A percentile compares a stretch with the other conserved stretches of the same genome.
phyloP scores from a whole-genome alignment of 1,284 basidiomycete genomes.

The Papiliotrema nemorosa region DNA sequence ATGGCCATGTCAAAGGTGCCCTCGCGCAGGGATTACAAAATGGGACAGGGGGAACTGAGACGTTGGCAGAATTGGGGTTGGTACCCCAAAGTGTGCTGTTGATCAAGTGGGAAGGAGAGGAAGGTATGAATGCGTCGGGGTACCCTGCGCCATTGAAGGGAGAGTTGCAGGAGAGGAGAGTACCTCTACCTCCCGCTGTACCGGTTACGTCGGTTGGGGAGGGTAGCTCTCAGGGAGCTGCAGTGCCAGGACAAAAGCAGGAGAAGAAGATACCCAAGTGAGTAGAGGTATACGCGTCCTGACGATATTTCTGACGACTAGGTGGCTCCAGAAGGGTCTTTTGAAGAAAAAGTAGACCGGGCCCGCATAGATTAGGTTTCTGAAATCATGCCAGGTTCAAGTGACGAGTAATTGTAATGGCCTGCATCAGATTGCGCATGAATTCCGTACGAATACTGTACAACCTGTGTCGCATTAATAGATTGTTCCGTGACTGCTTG shows the following conservation, averaged over 20 bases:
- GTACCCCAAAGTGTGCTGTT: constrained; percentile 48
- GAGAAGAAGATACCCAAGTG: constrained; percentile 45
- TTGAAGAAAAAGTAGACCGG: constrained; percentile 46
- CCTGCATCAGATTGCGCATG: not conserved
- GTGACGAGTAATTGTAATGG: no score
- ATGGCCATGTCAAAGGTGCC: constrained; percentile 30
- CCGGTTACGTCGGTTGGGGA: constrained; percentile 9
- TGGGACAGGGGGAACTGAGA: constrained; percentile 42
- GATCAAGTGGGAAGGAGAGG: constrained; percentile 40
- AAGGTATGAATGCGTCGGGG: constrained; percentile 41
- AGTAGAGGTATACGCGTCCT: constrained; percentile 9
- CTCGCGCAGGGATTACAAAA: constrained; percentile 22
- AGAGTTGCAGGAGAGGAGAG: constrained; percentile 33
- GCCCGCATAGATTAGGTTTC: not conserved
- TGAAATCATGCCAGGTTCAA: not conserved
- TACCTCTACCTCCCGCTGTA: constrained; percentile 36
- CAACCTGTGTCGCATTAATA: not conserved
- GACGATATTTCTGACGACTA: constrained; percentile 5
- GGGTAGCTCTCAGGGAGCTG: not conserved
- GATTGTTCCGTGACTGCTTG: no score
- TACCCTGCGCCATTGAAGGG: constrained; percentile 40
- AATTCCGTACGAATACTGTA: not conserved
- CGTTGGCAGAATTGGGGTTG: constrained; percentile 38
- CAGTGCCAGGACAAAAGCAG: constrained; percentile 2
- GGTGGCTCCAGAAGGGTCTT: constrained; percentile 48